Percentiles rank a stretch among this genome's conserved stretches.
Conservation (phyloP, 2,329 filamentous ascomycete genomes). For the Fusarium oxysporum region DNA sequence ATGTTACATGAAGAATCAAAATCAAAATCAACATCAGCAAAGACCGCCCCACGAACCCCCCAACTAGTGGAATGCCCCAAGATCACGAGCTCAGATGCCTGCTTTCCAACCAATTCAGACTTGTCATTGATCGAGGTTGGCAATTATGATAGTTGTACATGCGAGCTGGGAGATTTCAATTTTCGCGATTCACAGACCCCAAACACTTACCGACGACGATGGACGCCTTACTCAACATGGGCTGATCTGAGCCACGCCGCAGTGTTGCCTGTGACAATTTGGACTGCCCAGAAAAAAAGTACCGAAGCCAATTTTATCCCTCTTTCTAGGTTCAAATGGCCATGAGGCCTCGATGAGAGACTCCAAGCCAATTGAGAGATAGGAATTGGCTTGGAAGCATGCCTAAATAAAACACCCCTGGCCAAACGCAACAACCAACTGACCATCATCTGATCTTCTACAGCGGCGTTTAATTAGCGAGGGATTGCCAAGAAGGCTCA, state of each 20-base stretch:
- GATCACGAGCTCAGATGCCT: background rate
- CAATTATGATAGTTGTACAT: background rate
- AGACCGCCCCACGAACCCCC: too few species aligned
- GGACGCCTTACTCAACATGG: background rate
- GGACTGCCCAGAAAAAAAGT: background rate
- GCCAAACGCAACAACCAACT: background rate
- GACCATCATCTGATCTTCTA: background rate
- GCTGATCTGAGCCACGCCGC: background rate
- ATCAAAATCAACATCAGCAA: background rate
- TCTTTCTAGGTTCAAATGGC: too few species aligned
- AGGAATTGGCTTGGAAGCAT: background rate
- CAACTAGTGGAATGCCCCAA: background rate
- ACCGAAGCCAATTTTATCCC: background rate
- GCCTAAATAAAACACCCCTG: background rate
- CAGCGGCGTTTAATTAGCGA: background rate
- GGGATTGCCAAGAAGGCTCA: background rate
- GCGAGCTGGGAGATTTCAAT: background rate
- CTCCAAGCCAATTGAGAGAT: background rate
- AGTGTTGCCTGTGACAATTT: background rate
- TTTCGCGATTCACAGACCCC: background rate
- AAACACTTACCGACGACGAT: background rate
- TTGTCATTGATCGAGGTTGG: background rate
- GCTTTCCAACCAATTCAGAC: background rate
- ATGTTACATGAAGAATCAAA: background rate
- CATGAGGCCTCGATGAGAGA: background rate